A percentile compares a stretch with the other conserved stretches of the same genome.
These are phyloP conservation scores for Plasmopara muralis DNA, from an alignment of 352 stramenopile genomes.

Conservation along the genomic window DNA sequence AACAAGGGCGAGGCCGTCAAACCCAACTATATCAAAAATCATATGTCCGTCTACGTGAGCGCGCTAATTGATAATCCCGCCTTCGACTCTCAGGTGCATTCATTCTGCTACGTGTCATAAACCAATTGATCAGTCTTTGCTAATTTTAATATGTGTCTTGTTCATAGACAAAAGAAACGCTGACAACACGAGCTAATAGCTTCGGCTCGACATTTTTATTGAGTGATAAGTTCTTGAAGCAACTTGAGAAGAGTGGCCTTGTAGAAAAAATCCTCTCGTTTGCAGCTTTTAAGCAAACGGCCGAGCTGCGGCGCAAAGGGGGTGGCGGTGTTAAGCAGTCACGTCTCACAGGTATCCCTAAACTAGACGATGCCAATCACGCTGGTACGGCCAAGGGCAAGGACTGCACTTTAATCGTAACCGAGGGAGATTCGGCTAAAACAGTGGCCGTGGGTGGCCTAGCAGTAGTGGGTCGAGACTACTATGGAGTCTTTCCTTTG, in stretches of 20 bases:
- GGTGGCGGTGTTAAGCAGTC: constrained; percentile 70
- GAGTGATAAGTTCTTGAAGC: constrained; percentile 84
- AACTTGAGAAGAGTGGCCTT: constrained; percentile 85
- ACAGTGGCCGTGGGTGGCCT: constrained; percentile 95
- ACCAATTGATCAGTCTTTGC: neutral
- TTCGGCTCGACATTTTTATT: constrained; percentile 87
- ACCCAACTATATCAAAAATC: constrained; percentile 91
- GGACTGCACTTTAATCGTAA: constrained; percentile 98
- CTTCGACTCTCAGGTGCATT: constrained; percentile 92
- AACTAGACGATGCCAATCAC: constrained; percentile 97
- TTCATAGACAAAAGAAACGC: constrained; percentile 92
- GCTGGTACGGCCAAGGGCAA: constrained; percentile 87
- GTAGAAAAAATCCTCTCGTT: constrained; percentile 89
- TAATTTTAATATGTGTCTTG: neutral
- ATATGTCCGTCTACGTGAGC: constrained; percentile 96
- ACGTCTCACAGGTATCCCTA: constrained; percentile 88
- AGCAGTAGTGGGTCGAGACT: constrained; percentile 92
- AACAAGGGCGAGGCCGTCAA: constrained; percentile 92
- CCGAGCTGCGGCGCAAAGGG: constrained; percentile 86
- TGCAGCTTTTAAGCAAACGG: constrained; percentile 89
- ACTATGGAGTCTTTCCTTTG: constrained; percentile 97
- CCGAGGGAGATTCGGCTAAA: constrained; percentile 98
- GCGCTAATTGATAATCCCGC: constrained; percentile 95
- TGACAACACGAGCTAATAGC: constrained; percentile 82
- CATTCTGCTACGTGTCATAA: neutral